phyloP scores from a whole-genome alignment of 257 asterid species.

The Lantana camara region DNA sequence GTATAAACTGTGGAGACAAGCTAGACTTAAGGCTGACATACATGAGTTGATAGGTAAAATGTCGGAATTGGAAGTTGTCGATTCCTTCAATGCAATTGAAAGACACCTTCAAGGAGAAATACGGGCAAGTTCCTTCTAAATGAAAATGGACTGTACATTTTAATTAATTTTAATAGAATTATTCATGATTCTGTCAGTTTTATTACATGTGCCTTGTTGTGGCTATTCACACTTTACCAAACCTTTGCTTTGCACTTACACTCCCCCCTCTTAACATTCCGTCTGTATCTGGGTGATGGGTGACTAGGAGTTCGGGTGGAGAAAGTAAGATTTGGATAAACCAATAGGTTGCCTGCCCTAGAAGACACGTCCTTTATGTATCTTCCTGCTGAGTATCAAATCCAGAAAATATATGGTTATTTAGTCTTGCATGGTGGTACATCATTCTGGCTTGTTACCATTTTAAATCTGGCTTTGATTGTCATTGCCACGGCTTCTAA shows the following conservation, averaged over 20 bases:
- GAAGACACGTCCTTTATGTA: slow-evolving; percentile 3
- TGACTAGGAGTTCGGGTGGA: no score
- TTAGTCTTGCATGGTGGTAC: not conserved
- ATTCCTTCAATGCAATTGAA: slow-evolving; percentile 83
- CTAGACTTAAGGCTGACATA: slow-evolving; percentile 75
- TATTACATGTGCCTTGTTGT: not conserved
- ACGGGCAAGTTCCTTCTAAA: slow-evolving; percentile 55
- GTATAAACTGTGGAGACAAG: slow-evolving; percentile 85
- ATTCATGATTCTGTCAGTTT: slow-evolving; percentile 24
- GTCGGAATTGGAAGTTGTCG: slow-evolving; percentile 92
- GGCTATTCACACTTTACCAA: slow-evolving; percentile 19
- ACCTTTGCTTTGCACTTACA: no score
- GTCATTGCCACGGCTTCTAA: not conserved
- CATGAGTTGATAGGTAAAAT: slow-evolving; percentile 55
- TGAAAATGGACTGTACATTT: not conserved
- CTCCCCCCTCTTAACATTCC: no score
- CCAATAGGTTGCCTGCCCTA: slow-evolving; percentile 8
- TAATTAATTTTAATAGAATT: not conserved
- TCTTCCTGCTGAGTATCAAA: slow-evolving; percentile 10
- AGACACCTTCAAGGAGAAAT: slow-evolving; percentile 77
- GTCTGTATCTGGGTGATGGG: no score
- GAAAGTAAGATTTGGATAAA: not conserved
- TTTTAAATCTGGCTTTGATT: not conserved
- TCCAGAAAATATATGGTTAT: not conserved
- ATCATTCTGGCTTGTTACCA: slow-evolving; percentile 7